These are phyloP conservation scores for Hypsizygus marmoreus DNA, from an alignment of 768 basidiomycete species.

Conservation along the genomic window DNA sequence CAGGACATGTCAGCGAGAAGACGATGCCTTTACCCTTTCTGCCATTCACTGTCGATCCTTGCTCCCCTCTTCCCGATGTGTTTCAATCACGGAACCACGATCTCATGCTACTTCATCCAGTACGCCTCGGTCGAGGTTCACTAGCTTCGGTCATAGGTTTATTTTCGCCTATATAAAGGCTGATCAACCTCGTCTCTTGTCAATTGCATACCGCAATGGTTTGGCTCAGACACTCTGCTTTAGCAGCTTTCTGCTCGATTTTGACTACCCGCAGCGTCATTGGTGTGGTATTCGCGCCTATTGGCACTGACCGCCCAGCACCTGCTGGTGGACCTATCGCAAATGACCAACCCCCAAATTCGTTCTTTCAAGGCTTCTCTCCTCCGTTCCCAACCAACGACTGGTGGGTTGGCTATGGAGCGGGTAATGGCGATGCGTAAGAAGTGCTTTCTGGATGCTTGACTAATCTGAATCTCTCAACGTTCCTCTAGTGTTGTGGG, in stretches of 20 bases:
- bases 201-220: constrained; percentile 10
- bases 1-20: background rate
- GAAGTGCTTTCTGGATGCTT: constrained; percentile 4
- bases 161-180: constrained; percentile 16
- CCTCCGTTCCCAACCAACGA: constrained; percentile 36
- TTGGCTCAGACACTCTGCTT: constrained; percentile 10
- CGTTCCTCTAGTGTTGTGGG: constrained; percentile 24
- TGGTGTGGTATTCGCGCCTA: constrained; percentile 25
- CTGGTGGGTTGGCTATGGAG: constrained; percentile 37
- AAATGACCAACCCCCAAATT: constrained; percentile 28
- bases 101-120: background rate
- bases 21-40: background rate
- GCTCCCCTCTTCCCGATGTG: constrained; percentile 4
- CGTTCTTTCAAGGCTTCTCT: constrained; percentile 34
- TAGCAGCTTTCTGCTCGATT: constrained; percentile 10
- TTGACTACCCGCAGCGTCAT: constrained; percentile 5
- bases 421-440: constrained; percentile 25
- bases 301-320: constrained; percentile 24
- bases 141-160: background rate
- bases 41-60: background rate
- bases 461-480: background rate
- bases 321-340: constrained; percentile 28
- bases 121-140: constrained; percentile 7
- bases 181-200: background rate
- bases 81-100: background rate